A percentile compares a stretch with the other conserved stretches of the same genome.
These are phyloP conservation scores for Boletus vinaceobasis DNA, from an alignment of 768 basidiomycete species.

Conservation along the genomic window DNA sequence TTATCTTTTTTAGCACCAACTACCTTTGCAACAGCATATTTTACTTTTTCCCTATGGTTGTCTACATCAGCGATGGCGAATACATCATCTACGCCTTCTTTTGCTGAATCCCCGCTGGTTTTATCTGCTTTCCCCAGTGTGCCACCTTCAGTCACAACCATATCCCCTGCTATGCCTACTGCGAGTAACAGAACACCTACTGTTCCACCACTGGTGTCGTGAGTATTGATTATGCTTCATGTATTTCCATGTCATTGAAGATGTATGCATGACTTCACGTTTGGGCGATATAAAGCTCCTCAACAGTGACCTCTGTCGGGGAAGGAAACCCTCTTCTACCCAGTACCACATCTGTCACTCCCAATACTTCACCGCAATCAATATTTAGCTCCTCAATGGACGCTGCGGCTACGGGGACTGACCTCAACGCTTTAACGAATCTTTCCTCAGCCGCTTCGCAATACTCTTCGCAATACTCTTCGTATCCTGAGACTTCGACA, in stretches of 20 bases:
- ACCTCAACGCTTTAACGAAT: not conserved
- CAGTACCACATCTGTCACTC: not conserved
- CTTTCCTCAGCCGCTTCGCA: not conserved
- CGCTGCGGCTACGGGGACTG: not conserved
- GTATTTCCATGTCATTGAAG: not conserved
- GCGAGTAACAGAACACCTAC: not conserved
- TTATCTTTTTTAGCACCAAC: not conserved
- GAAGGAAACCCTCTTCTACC: not conserved
- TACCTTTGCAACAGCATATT: not conserved
- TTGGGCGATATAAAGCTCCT: not conserved
- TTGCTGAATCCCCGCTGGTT: not conserved
- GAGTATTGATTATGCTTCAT: not conserved
- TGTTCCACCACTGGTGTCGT: not conserved
- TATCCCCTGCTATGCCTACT: not conserved
- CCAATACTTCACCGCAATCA: conserved; percentile 1
- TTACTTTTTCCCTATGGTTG: not conserved
- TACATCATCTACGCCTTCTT: not conserved
- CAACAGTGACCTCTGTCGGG: not conserved
- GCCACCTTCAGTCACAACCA: not conserved
- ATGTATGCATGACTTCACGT: not conserved
- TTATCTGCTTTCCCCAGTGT: not conserved
- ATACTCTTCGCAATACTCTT: not conserved
- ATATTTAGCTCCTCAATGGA: not conserved
- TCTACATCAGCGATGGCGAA: not conserved
- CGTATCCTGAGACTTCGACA: not conserved